These are phyloP conservation scores for Abelmoschus esculentus DNA, from an alignment of 345 rosid species.

Conservation along the genomic window DNA sequence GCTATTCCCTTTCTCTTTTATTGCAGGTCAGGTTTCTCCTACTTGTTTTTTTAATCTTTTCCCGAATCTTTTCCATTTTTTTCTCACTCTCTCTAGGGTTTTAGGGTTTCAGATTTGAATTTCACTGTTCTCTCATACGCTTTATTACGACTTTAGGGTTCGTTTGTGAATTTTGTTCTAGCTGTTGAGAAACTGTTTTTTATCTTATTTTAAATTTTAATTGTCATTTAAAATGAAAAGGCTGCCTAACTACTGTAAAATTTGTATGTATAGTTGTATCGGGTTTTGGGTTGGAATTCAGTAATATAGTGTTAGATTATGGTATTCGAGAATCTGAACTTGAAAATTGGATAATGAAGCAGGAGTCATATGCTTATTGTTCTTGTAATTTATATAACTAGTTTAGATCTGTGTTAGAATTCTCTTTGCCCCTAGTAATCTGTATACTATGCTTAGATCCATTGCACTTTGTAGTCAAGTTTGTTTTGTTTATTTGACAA, in stretches of 20 bases:
- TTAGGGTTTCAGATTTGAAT: constrained; percentile 8
- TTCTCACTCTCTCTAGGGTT: not conserved
- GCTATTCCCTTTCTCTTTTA: constrained; percentile 48
- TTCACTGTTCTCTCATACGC: not conserved
- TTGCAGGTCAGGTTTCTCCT: constrained; percentile 36
- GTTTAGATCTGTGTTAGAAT: not conserved
- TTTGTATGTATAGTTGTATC: not conserved
- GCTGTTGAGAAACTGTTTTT: not conserved
- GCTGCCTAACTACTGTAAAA: not conserved
- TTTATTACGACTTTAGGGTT: not conserved
- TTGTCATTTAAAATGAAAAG: not conserved
- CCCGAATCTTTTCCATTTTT: not conserved
- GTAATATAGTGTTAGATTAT: not conserved
- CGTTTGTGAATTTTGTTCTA: not conserved
- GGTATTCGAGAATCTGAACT: not conserved
- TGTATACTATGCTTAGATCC: not conserved
- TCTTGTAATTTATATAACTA: not conserved
- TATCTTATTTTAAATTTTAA: not conserved
- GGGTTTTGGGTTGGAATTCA: not conserved
- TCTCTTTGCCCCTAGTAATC: not conserved
- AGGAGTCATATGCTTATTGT: not conserved
- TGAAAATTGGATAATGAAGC: not conserved
- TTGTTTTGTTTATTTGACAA: not conserved
- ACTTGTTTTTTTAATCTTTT: not conserved
- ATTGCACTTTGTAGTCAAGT: not conserved